Conservation (phyloP, 1,284 basidiomycete genomes). For the Marasmius tenuissimus region DNA sequence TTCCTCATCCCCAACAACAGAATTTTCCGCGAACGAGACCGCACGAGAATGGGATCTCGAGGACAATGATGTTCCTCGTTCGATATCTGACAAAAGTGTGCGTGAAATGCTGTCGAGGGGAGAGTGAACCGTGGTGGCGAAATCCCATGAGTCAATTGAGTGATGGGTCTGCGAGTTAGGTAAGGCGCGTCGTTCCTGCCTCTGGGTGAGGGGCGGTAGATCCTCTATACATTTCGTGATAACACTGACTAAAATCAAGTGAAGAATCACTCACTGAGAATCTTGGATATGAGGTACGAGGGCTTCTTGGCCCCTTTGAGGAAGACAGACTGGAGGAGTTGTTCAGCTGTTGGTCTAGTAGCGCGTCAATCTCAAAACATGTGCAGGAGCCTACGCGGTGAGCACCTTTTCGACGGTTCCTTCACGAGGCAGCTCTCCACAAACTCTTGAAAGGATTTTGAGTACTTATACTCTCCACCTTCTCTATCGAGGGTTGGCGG, state of each 20-base stretch:
- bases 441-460: constrained; percentile 79
- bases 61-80: neutral
- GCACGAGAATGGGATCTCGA: neutral
- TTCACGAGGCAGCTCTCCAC: constrained; percentile 82
- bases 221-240: constrained; percentile 35
- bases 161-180: constrained; percentile 39
- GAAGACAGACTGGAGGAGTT: constrained; percentile 78
- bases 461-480: constrained; percentile 76
- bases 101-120: constrained; percentile 16
- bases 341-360: constrained; percentile 69
- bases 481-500: constrained; percentile 75
- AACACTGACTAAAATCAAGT: neutral
- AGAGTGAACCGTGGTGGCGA: constrained; percentile 43
- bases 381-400: neutral
- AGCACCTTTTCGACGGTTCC: constrained; percentile 73
- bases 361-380: neutral
- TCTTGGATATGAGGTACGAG: constrained; percentile 68
- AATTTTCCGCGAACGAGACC: neutral
- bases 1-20: neutral
- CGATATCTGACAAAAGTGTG: constrained; percentile 28
- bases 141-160: constrained; percentile 71
- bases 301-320: constrained; percentile 79
- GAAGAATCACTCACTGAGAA: constrained; percentile 53
- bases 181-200: constrained; percentile 64
- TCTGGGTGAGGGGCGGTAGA: constrained; percentile 66